Percentiles rank a stretch among this genome's conserved stretches.
Conservation (phyloP, 2,329 filamentous ascomycete species). For the Colletotrichum lentis region DNA sequence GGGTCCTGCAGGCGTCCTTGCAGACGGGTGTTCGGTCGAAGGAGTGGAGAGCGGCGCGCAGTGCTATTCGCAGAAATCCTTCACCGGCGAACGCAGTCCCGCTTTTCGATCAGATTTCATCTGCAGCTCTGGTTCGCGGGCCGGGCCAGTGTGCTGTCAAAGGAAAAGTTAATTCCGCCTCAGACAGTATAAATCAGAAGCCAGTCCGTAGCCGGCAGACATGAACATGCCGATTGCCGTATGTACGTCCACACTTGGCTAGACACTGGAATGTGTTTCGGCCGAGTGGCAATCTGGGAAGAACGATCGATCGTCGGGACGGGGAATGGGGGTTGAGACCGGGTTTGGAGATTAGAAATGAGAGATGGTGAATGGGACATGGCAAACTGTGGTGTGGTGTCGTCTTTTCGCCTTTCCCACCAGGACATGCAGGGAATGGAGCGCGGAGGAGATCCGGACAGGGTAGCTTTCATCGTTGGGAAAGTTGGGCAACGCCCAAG, state of each 20-base stretch:
- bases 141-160: conserved; percentile 34
- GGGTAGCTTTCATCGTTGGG: not conserved
- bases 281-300: conserved; percentile 20
- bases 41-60: conserved; percentile 23
- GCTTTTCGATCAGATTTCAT: conserved; percentile 30
- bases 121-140: conserved; percentile 35
- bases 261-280: conserved; percentile 20
- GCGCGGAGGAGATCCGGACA: conserved; percentile 6
- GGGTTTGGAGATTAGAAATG: not conserved
- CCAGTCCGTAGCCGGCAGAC: not conserved
- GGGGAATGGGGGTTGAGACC: not conserved
- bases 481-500: not conserved
- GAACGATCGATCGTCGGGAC: conserved; percentile 6
- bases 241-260: not conserved
- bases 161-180: conserved; percentile 25
- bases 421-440: conserved; percentile 4
- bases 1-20: conserved; percentile 28
- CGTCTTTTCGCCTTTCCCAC: not conserved
- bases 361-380: conserved; percentile 3
- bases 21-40: conserved; percentile 27
- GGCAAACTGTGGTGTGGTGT: conserved; percentile 9
- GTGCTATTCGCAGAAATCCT: conserved; percentile 28
- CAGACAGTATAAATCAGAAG: conserved; percentile 22
- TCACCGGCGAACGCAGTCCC: conserved; percentile 29
- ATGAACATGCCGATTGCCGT: not conserved